Evolutionary conservation across 495 filamentous ascomycete genomes (phyloP).

Genomic region (Talaromyces trachyspermus): DNA sequence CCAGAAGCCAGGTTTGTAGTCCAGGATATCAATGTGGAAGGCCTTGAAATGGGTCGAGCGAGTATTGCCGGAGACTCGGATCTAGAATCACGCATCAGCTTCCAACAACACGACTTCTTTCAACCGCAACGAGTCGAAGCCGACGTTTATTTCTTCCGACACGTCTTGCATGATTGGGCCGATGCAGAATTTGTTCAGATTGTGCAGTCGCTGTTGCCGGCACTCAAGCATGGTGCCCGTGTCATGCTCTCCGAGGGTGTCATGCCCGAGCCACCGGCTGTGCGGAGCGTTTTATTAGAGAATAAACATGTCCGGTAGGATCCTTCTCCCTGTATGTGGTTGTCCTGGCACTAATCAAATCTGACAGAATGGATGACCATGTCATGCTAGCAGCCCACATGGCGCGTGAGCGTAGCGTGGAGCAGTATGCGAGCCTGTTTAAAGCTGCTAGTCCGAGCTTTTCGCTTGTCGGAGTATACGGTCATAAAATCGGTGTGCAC

Average conservation of each 20-base stretch:
- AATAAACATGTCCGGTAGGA: slow-evolving; percentile 12
- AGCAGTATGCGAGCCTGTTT: background rate
- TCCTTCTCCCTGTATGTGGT: slow-evolving; percentile 12
- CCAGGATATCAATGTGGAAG: slow-evolving; percentile 24
- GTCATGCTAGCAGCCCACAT: background rate
- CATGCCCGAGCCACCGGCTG: slow-evolving; percentile 18
- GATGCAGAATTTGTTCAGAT: slow-evolving; percentile 28
- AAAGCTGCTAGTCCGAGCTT: background rate
- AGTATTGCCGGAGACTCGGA: slow-evolving; percentile 16
- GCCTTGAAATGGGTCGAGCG: slow-evolving; percentile 16
- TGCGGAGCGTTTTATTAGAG: slow-evolving; percentile 4
- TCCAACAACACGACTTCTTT: slow-evolving; percentile 37
- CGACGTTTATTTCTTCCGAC: slow-evolving; percentile 37
- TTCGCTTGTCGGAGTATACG: background rate
- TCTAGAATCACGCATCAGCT: slow-evolving; percentile 32
- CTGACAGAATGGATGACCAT: too few relatives aligned
- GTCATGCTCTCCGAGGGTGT: slow-evolving; percentile 27
- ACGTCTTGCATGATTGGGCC: slow-evolving; percentile 41
- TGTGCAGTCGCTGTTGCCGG: slow-evolving; percentile 41
- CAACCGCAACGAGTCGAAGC: slow-evolving; percentile 29
- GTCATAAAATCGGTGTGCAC: too few relatives aligned
- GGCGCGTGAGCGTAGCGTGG: background rate
- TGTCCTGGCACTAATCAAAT: too few relatives aligned
- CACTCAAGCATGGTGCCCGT: slow-evolving; percentile 46
- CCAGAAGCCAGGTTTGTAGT: slow-evolving; percentile 27